Conservation (phyloP, 345 rosid species). For the Melaleuca alternifolia region DNA sequence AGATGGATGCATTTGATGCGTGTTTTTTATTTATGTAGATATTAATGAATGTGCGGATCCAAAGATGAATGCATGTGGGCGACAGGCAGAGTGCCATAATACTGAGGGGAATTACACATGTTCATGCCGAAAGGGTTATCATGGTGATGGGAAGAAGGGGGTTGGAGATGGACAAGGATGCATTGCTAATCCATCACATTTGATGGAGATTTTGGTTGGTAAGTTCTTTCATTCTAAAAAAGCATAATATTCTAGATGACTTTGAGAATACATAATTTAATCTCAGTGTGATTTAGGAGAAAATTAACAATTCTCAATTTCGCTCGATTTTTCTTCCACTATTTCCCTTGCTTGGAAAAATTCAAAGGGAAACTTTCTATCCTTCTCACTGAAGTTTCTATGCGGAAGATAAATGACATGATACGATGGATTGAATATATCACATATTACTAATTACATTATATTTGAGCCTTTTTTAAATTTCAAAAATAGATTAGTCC, state of each 20-base stretch:
- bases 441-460: background rate
- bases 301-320: background rate
- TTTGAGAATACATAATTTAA: background rate
- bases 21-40: background rate
- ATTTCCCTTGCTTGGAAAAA: background rate
- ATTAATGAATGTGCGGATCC: background rate
- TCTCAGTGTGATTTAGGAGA: background rate
- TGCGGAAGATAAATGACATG: background rate
- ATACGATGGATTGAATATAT: background rate
- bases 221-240: background rate
- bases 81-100: background rate
- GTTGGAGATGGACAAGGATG: background rate
- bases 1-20: background rate
- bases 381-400: background rate
- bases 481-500: background rate
- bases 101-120: background rate
- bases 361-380: accelerated
- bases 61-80: background rate
- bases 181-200: background rate
- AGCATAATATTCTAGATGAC: background rate
- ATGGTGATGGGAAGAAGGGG: background rate
- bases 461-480: background rate
- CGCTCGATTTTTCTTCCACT: background rate
- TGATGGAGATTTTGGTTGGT: background rate
- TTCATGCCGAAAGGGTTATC: background rate